Evolutionary conservation across 228 moss, liverwort and hornwort genomes (phyloP), one percentile per base, ranked within the genome.

Genomic region (Sphagnum fallax): DNA sequence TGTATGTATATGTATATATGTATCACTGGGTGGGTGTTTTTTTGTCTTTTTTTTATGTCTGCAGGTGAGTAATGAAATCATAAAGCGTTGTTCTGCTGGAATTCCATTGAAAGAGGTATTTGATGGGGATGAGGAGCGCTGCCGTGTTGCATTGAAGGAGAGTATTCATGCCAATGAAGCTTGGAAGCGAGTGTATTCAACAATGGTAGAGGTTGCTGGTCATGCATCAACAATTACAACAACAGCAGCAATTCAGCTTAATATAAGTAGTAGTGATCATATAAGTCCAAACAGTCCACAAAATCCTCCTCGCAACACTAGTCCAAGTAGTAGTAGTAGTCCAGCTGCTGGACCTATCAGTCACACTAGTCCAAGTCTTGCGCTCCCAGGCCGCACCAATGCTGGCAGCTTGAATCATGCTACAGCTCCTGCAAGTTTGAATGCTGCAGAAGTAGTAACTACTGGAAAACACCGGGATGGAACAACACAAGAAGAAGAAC

Each of bases 41-140:
- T 4, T 57, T 57, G 13, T 8, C 55, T 57, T 57, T 47, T 47
- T 2, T 1, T 5, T 66, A 64, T 8, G 10, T 47, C 47, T 66
- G 72, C 72, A 92, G 92, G 88, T 92, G 49, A 92, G 92, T 69
- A 90, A 90, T 74, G 90, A 90, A 73, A 83, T 92, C 53, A 88
- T 90, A 48, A 90, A 79, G 59, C 78, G 86, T 70, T 92, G 90
- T 68, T 83, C 84, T 9, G 71, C 60, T 60, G 76, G 81, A 14
- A 88, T 92, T 74, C 83, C 83, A 14, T 67, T 88, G 12, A 77
- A 71, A 60, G 76, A 90, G 5, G 80, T 92, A 49, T 92, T 92
- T 72, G 81, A 88, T 66, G 92, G 92, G 63, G 75, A 86, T 10
- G 90, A 90, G 67, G 92, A 90, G 67, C 81, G 71, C 76, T 88